These are phyloP conservation scores for Pseudozyma thailandica DNA, from an alignment of 1,284 basidiomycete genomes.

Conservation along the genomic window DNA sequence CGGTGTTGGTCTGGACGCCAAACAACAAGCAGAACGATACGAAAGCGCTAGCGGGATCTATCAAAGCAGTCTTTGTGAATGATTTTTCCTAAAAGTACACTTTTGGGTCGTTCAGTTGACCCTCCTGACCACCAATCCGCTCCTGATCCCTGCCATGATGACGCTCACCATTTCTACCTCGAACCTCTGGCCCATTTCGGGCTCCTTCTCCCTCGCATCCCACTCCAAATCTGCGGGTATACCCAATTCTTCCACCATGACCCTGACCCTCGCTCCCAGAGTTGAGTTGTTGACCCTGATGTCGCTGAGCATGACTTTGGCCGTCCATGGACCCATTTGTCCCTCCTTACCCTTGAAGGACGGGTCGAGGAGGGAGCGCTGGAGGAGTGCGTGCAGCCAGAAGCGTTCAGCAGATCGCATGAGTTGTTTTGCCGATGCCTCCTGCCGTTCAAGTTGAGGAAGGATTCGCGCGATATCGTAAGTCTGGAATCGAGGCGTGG, in stretches of 20 bases:
- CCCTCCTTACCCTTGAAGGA: background rate
- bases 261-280: conserved; percentile 30
- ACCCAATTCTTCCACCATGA: conserved; percentile 35
- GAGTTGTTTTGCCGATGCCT: conserved; percentile 32
- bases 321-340: conserved; percentile 21
- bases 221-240: conserved; percentile 46
- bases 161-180: conserved; percentile 20
- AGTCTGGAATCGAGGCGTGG: conserved; percentile 3
- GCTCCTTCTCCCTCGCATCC: conserved; percentile 13
- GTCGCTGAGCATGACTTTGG: conserved; percentile 35
- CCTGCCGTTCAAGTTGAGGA: conserved; percentile 49
- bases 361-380: conserved; percentile 13
- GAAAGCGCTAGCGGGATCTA: background rate
- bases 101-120: background rate
- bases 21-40: too few relatives aligned
- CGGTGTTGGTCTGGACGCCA: too few relatives aligned
- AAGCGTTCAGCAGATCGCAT: conserved; percentile 32
- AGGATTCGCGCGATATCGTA: conserved; percentile 23
- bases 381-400: conserved; percentile 45
- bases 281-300: conserved; percentile 32
- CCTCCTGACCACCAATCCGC: conserved; percentile 24
- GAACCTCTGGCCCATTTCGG: conserved; percentile 16
- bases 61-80: background rate
- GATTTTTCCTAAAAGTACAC: too few relatives aligned
- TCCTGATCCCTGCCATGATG: conserved; percentile 30